phyloP scores from a whole-genome alignment of 2,329 filamentous ascomycete species.

The Ophiostoma fasciatum region DNA sequence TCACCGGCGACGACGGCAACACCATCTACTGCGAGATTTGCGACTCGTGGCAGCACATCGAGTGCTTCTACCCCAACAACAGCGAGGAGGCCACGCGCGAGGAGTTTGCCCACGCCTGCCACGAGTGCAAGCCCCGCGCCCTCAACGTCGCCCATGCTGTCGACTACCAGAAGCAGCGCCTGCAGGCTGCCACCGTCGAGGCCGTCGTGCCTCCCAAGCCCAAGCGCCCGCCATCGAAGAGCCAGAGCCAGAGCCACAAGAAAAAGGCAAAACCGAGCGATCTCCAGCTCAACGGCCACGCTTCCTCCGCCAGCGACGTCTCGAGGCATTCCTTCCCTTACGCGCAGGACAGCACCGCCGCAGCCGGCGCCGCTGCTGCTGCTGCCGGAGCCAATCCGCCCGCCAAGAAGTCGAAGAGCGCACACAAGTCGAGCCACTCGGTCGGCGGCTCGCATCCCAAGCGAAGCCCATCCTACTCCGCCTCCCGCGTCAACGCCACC shows the following conservation, averaged over 20 bases:
- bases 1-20: constrained; percentile 87
- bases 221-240: constrained; percentile 63
- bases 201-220: constrained; percentile 51
- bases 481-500: no score
- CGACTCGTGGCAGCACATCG: constrained; percentile 96
- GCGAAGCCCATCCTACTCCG: constrained; percentile 49
- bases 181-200: constrained; percentile 28
- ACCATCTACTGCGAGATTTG: constrained; percentile 94
- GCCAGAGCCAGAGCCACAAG: constrained; percentile 49
- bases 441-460: constrained; percentile 52
- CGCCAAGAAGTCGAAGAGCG: constrained; percentile 68
- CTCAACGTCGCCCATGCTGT: constrained; percentile 62
- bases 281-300: constrained; percentile 51
- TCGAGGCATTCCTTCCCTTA: constrained; percentile 25
- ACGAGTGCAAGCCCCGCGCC: constrained; percentile 67
- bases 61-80: constrained; percentile 78
- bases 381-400: constrained; percentile 28
- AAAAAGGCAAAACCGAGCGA: constrained; percentile 69
- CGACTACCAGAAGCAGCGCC: constrained; percentile 51
- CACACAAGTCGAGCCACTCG: constrained; percentile 66
- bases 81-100: constrained; percentile 56
- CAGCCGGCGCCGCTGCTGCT: no score
- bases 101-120: constrained; percentile 69
- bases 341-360: constrained; percentile 16
- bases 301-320: constrained; percentile 40